Percentiles rank a stretch among this genome's conserved stretches.
Evolutionary conservation across 345 rosid species (phyloP).

Genomic region (Corymbia maculata): DNA sequence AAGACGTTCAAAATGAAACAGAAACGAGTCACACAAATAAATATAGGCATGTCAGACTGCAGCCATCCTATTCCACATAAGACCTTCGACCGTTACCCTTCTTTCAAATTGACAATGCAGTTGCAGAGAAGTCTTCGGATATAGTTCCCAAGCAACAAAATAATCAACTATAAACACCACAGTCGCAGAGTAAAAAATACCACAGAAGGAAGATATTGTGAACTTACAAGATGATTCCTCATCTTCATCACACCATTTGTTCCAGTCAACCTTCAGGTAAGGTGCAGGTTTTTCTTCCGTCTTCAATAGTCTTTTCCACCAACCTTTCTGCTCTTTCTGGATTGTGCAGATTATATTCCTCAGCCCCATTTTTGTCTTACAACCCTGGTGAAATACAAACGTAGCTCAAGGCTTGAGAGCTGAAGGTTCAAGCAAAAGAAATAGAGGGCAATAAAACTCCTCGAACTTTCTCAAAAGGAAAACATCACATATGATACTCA

Average conservation of each 20-base stretch:
- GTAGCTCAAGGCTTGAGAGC: background rate
- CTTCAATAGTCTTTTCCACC: slow-evolving; percentile 90
- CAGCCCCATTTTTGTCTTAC: slow-evolving; percentile 66
- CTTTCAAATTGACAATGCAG: background rate
- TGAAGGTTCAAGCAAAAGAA: background rate
- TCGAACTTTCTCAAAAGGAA: background rate
- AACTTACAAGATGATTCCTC: slow-evolving; percentile 59
- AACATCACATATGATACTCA: background rate
- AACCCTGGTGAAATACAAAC: slow-evolving; percentile 39
- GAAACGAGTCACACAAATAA: background rate
- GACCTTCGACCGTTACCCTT: background rate
- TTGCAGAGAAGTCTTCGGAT: background rate
- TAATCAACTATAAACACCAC: background rate
- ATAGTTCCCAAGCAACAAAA: background rate
- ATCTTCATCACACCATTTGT: slow-evolving; percentile 98
- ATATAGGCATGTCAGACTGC: background rate
- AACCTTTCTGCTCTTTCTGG: slow-evolving; percentile 76
- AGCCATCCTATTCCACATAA: background rate
- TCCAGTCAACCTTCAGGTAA: slow-evolving; percentile 97
- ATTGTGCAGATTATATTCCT: slow-evolving; percentile 78
- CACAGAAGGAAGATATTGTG: background rate
- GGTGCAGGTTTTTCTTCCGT: slow-evolving; percentile 94
- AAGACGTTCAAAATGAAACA: background rate
- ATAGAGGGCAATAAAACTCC: background rate
- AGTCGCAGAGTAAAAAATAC: background rate